Conservation (phyloP, 352 stramenopile genomes). For the Aphanomyces invadans region DNA sequence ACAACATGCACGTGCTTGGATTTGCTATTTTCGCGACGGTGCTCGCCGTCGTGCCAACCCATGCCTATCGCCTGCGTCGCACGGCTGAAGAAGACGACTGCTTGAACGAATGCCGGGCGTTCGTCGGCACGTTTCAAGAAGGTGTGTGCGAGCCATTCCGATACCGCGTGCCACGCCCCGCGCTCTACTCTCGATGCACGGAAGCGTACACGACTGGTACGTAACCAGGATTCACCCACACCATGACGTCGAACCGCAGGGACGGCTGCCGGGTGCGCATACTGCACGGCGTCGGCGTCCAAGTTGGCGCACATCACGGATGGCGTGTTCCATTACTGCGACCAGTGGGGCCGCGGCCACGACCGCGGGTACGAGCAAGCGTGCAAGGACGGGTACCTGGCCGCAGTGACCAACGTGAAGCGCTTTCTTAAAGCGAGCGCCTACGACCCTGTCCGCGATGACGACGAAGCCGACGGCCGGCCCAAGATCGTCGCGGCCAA, state of each 20-base stretch:
- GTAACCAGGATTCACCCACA: neutral
- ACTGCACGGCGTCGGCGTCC: neutral
- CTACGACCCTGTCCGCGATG: neutral
- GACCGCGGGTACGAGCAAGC: neutral
- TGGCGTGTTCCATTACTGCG: constrained; percentile 11
- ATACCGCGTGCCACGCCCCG: constrained; percentile 4
- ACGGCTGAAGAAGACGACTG: neutral
- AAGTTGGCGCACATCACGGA: neutral
- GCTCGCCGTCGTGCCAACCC: neutral
- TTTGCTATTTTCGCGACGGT: neutral
- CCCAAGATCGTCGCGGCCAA: too few species aligned
- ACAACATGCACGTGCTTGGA: neutral
- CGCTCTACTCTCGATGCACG: constrained; percentile 8
- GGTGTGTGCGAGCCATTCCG: constrained; percentile 1
- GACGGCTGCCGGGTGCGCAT: neutral
- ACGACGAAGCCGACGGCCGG: neutral
- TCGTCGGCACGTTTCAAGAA: neutral
- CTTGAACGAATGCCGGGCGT: neutral
- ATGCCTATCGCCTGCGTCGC: neutral
- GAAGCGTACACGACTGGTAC: constrained; percentile 6
- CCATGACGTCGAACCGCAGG: too few species aligned
- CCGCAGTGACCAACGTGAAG: neutral
- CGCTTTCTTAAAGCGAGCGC: neutral
- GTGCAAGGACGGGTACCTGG: constrained; percentile 1
- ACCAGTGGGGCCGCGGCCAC: constrained; percentile 17